Evolutionary conservation across 2,329 filamentous ascomycete genomes (phyloP), one percentile per base, ranked within the genome.

Genomic region (Trichoderma breve): DNA sequence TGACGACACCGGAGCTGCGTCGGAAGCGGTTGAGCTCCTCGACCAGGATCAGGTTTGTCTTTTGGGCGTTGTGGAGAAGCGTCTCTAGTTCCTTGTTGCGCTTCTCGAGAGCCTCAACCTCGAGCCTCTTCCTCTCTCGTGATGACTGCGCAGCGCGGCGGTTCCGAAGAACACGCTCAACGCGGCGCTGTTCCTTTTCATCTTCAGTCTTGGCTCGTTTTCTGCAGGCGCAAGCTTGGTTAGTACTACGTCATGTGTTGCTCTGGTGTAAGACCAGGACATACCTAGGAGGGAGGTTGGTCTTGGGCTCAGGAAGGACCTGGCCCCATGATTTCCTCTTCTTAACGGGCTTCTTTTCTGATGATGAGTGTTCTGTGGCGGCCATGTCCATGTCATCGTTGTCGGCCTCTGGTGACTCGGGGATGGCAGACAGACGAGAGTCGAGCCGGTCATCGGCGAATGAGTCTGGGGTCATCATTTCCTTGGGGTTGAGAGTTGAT

Each of bases 291-390:
- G 95, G 95, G 8, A 98, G 90, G 79, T 95, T 97, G 36, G 96
- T 98, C 88, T 98, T 98, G 57, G 96, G 96, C 80, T 97, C 93
- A 21, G 96, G 96, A 53, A 98, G 90, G 81, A 97, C 93, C 83
- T 99, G 96, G 64, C 96, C 96, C 96, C 96, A 99, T 63, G 96
- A 98, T 85, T 98, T 99, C 78, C 96, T 88, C 89, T 98, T 98
- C 89, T 98, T 98, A 43, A 87, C 84, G 1, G 88, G 87, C 85
- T 93, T 96, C 87, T 93, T 93, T 61, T 91, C 88, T 0, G 78
- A 73, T 1, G 77, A 72, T 1, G 77, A 71, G 7, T 74, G 68
- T 36, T 75, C 67, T 12, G 36, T 6, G 32, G 15, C 14, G 51
- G 47, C 21, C 12, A 39, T 21, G 36, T 47, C 55, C n/a, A 36